Conservation (phyloP, 1,139 yeast genomes). For the Groenewaldozyma sp. region DNA sequence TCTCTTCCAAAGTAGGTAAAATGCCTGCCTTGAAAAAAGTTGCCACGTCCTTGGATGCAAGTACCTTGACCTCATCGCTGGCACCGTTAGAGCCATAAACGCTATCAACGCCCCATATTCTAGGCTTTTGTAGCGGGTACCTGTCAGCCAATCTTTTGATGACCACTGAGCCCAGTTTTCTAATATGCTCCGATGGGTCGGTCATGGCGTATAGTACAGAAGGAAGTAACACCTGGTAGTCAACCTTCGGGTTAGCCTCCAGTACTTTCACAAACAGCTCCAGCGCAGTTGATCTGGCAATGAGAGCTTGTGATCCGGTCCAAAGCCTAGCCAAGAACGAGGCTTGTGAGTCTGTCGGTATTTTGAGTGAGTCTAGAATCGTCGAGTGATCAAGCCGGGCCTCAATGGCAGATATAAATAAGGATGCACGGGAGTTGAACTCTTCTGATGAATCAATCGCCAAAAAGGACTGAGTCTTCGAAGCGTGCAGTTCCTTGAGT, state of each 20-base stretch:
- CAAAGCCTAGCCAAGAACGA: constrained; percentile 28
- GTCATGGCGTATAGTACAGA: constrained; percentile 23
- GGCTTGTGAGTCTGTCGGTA: constrained; percentile 12
- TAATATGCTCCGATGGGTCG: constrained; percentile 27
- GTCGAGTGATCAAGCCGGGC: constrained; percentile 7
- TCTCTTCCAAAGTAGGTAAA: constrained; percentile 31
- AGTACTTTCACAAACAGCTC: constrained; percentile 17
- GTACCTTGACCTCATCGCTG: constrained; percentile 40
- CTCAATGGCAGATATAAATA: constrained; percentile 28
- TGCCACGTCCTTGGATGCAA: constrained; percentile 58
- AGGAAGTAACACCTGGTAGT: constrained; percentile 30
- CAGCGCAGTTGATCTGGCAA: constrained; percentile 26
- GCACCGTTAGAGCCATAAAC: constrained; percentile 40
- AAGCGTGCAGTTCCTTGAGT: constrained; percentile 4
- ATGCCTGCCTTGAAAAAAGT: constrained; percentile 38
- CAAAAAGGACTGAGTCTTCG: constrained; percentile 33
- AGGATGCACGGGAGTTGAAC: constrained; percentile 37
- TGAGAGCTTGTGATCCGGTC: constrained; percentile 23
- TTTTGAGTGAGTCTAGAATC: constrained; percentile 12
- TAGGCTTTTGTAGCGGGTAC: constrained; percentile 34
- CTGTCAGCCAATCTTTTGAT: constrained; percentile 30
- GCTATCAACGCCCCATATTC: constrained; percentile 31
- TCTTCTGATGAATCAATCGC: constrained; percentile 32
- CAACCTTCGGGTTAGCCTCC: constrained; percentile 15
- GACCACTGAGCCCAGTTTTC: constrained; percentile 34